These are phyloP conservation scores for Xylaria acuta DNA, from an alignment of 495 filamentous ascomycete species.

Conservation along the genomic window DNA sequence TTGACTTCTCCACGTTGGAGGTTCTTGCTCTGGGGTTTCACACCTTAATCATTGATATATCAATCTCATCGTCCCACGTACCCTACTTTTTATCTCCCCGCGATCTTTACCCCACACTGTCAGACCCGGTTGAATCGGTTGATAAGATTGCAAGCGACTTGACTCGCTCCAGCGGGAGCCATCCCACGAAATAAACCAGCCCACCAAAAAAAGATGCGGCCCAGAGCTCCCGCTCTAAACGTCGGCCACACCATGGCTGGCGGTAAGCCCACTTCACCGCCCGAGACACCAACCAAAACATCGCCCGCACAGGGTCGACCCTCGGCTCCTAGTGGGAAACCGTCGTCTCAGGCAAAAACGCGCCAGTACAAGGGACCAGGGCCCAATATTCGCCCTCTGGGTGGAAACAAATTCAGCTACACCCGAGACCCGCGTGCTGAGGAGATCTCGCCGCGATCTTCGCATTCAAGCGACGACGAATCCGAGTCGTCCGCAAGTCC, in stretches of 20 bases:
- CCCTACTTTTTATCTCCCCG: constrained; percentile 35
- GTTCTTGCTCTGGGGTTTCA: constrained; percentile 57
- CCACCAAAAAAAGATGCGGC: constrained; percentile 50
- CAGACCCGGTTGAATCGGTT: constrained; percentile 35
- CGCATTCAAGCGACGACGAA: constrained; percentile 47
- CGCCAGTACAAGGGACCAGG: constrained; percentile 35
- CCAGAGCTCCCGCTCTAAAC: constrained; percentile 53
- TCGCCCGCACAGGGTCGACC: constrained; percentile 51
- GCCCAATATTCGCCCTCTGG: constrained; percentile 47
- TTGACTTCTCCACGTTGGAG: constrained; percentile 63
- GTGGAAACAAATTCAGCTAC: constrained; percentile 52
- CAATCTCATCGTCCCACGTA: constrained; percentile 22
- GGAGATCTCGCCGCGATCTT: constrained; percentile 59
- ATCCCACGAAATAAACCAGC: constrained; percentile 31
- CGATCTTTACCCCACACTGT: constrained; percentile 50
- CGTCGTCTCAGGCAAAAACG: constrained; percentile 32
- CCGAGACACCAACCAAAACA: constrained; percentile 56
- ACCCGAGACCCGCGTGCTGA: constrained; percentile 47
- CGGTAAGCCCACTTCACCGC: constrained; percentile 58
- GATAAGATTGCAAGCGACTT: constrained; percentile 45
- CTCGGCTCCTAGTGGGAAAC: constrained; percentile 37
- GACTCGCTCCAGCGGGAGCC: constrained; percentile 36
- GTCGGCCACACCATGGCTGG: constrained; percentile 49
- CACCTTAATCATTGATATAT: constrained; percentile 47
- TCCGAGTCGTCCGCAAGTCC: constrained; percentile 38